Evolutionary conservation across 1,284 basidiomycete species (phyloP), one percentile per base, ranked within the genome.

Genomic region (Pascua guehoae): DNA sequence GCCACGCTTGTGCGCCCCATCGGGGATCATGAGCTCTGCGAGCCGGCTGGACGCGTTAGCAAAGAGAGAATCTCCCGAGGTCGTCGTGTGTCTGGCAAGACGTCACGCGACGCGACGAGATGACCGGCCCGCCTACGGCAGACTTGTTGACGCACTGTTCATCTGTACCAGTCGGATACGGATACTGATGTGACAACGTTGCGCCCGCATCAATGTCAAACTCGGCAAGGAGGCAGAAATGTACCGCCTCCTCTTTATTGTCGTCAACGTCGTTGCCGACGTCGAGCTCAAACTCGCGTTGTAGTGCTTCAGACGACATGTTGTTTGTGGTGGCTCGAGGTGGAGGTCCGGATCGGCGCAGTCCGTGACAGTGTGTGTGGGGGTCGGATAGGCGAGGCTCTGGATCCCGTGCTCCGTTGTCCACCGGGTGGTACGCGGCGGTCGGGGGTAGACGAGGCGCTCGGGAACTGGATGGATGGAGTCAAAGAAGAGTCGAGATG

Each of bases 21-120:
- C 95, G 1, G 95, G 95, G 15, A 99, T 82, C 95, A 99, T 99
- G 61, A 96, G 84, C 78, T 97, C 95, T 1, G 95, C 96, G 4
- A 98, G 82, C 24, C 92, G 84, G 63, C 93, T 96, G 66, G 8
- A 14, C 18, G 37, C 4, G 42, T 47, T 24, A 56, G 51, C 47
- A 3, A 32, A 32, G 4, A 32, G 24, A 32, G 24, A 32, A 32
- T 32, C 24, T 32, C 3, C 3, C 3, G 24, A 32, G 24, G 24
- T 32, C 24, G 24, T 32, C 24, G 24, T 32, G 24, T 32, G 24
- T 32, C 24, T 32, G 24, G 24, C 24, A 32, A 32, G 24, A 32
- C 24, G 24, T 32, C 24, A 32, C 24, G 24, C 24, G 17, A 12
- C 15, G 32, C 44, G 16, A 36, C 3, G 37, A 14, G 10, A 52